A percentile compares a stretch with the other conserved stretches of the same genome.
Conservation (phyloP, 805 yeast species). For the Myxozyma neotropica region DNA sequence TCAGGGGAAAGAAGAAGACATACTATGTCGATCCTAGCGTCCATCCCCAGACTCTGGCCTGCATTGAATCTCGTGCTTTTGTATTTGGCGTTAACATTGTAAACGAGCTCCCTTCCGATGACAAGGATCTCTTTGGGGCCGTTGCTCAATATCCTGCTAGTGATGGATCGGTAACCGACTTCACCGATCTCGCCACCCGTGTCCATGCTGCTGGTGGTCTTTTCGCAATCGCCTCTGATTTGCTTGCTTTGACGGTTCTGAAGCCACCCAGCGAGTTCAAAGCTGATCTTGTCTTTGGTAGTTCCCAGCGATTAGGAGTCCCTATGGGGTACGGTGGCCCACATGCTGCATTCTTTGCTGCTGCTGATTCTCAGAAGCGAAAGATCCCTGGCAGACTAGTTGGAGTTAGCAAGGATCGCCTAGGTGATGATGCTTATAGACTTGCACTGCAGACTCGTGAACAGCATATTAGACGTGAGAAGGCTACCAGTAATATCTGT, state of each 20-base stretch:
- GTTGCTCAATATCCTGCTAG: slow-evolving; percentile 90
- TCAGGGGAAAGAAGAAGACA: slow-evolving; percentile 62
- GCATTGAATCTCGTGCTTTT: slow-evolving; percentile 74
- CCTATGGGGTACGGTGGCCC: slow-evolving; percentile 99
- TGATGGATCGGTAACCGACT: slow-evolving; percentile 66
- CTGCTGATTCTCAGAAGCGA: slow-evolving; percentile 74
- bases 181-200: slow-evolving; percentile 59
- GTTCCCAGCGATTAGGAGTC: slow-evolving; percentile 94
- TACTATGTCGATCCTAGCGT: slow-evolving; percentile 75
- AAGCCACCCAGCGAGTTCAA: slow-evolving; percentile 83
- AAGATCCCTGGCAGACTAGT: slow-evolving; percentile 96
- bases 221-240: slow-evolving; percentile 85
- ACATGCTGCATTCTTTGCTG: slow-evolving; percentile 96
- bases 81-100: slow-evolving; percentile 68
- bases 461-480: slow-evolving; percentile 96
- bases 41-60: slow-evolving; percentile 85
- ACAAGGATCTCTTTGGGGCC: slow-evolving; percentile 66
- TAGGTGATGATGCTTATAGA: slow-evolving; percentile 86
- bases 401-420: slow-evolving; percentile 88
- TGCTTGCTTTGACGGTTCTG: slow-evolving; percentile 81
- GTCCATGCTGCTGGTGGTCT: slow-evolving; percentile 75
- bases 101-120: slow-evolving; percentile 53
- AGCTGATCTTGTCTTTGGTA: slow-evolving; percentile 92
- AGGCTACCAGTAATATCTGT: slow-evolving; percentile 96
- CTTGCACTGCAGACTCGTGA: slow-evolving; percentile 97